These are phyloP conservation scores for Quercus bicolor DNA, from an alignment of 306 rosid species.

Conservation along the genomic window DNA sequence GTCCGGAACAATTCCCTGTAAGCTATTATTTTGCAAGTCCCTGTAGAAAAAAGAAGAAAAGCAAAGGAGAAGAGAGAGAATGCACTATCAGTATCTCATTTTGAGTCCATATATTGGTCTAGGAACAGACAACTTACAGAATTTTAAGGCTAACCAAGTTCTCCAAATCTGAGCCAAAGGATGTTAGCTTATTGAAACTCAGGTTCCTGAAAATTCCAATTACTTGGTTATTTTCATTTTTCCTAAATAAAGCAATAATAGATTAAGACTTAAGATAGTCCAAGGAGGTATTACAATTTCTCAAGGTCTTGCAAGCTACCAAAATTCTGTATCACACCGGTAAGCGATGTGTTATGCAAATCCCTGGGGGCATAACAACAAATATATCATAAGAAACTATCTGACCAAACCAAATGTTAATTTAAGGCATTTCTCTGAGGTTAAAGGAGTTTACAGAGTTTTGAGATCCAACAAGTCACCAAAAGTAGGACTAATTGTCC, in stretches of 20 bases:
- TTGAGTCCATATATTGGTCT: neutral
- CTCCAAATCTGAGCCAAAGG: conserved; percentile 68
- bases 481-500: conserved; percentile 80
- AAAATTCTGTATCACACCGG: conserved; percentile 74
- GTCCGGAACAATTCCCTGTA: conserved; percentile 73
- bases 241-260: neutral
- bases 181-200: conserved; percentile 73
- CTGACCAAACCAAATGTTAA: neutral
- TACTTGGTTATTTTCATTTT: conserved; percentile 6
- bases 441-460: conserved; percentile 51
- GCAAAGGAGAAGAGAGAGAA: neutral
- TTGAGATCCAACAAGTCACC: conserved; percentile 89
- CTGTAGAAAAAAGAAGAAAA: conserved; percentile 28
- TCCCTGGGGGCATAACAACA: conserved; percentile 52
- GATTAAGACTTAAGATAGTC: conserved; percentile 1
- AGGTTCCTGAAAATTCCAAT: conserved; percentile 68
- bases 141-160: conserved; percentile 67
- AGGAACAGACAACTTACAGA: conserved; percentile 51
- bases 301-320: conserved; percentile 73
- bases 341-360: conserved; percentile 80
- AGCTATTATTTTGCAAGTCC: conserved; percentile 77
- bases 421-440: neutral
- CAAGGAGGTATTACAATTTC: conserved; percentile 56
- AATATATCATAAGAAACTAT: neutral
- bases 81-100: conserved; percentile 8